Base-by-base conservation (phyloP, 1,139 yeast genomes). In the Geotrichum europaeum region DNA sequence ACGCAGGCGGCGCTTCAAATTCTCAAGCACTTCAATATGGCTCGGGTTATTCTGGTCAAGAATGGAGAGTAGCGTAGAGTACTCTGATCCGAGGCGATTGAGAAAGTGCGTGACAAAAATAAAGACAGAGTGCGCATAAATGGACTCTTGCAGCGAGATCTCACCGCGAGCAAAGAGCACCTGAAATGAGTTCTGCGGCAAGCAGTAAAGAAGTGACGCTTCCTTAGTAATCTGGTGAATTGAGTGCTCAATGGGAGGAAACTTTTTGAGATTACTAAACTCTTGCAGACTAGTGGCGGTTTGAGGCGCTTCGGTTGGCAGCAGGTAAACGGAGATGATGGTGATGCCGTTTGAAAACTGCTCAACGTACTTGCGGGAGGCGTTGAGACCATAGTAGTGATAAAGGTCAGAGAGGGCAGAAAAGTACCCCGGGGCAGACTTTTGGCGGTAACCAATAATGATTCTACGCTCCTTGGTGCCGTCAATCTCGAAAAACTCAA, bases 61-160 rank as follows among this genome's bases (percentile, higher is more conserved):
- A 63, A 90, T 77, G 54, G 81, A 78, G 62, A 83, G 75, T 70
- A 94, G 80, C 60, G 90, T 82, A 66, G 81, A 84, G 75, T 89
- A 94, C 75, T 92, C 98, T 1, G 94, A 85, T 34, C 99, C 99
- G 70, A 94, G 81, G 71, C 99, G 83, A 78, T 94, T 94, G 74
- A 94, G 82, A 77, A 94, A 94, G 75, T 94, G 98, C 56, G 96
- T 87, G 58, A 90, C 96, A 71, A 94, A 94, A 64, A 91, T 89
- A 59, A 89, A 89, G 68, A 94, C 97, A 71, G 91, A 87, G 75
- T 94, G 98, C 53, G 98, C 96, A 73, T 94, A 94, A 65, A 92
- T 86, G 58, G 94, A 84, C 76, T 94, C 98, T 76, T 94, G 99
- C 69, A 95, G 84, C 1, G 97, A 91, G 74, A 92, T 82, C 66